These are phyloP conservation scores for Alternaria gansuensis DNA, from an alignment of 2,329 filamentous ascomycete species.

Conservation along the genomic window DNA sequence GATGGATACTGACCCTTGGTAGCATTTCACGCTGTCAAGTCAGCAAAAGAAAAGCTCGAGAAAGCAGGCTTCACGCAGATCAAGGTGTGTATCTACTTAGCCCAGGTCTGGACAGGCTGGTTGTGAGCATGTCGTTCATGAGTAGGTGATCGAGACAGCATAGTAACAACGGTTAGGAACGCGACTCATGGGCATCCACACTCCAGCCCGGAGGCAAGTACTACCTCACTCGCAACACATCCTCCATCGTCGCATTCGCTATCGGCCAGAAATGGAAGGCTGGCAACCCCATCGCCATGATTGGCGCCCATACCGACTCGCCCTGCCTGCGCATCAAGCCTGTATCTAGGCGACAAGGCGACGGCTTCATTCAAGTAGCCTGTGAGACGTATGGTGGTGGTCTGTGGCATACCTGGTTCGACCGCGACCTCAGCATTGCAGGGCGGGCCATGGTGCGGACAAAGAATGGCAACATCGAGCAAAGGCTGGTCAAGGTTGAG, in stretches of 20 bases:
- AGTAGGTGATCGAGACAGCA: neutral
- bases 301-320: constrained; percentile 96
- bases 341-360: constrained; percentile 84
- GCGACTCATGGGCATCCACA: constrained; percentile 83
- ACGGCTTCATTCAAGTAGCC: constrained; percentile 91
- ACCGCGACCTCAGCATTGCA: constrained; percentile 89
- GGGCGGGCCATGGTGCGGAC: constrained; percentile 85
- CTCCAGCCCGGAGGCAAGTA: constrained; percentile 91
- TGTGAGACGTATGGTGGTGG: constrained; percentile 97
- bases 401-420: constrained; percentile 98
- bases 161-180: constrained; percentile 65
- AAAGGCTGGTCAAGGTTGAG: constrained; percentile 89
- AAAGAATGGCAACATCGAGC: constrained; percentile 75
- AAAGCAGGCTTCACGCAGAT: constrained; percentile 87
- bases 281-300: constrained; percentile 88
- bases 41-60: constrained; percentile 76
- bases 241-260: constrained; percentile 90
- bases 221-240: constrained; percentile 92
- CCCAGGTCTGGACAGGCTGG: neutral
- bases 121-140: neutral
- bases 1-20: constrained; percentile 11
- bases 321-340: constrained; percentile 93
- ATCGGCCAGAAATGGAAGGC: constrained; percentile 91
- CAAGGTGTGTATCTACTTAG: constrained; percentile 54
- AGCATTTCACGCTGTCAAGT: constrained; percentile 95